phyloP scores from a whole-genome alignment of 2,329 filamentous ascomycete genomes.

The Monosporascus sp. region DNA sequence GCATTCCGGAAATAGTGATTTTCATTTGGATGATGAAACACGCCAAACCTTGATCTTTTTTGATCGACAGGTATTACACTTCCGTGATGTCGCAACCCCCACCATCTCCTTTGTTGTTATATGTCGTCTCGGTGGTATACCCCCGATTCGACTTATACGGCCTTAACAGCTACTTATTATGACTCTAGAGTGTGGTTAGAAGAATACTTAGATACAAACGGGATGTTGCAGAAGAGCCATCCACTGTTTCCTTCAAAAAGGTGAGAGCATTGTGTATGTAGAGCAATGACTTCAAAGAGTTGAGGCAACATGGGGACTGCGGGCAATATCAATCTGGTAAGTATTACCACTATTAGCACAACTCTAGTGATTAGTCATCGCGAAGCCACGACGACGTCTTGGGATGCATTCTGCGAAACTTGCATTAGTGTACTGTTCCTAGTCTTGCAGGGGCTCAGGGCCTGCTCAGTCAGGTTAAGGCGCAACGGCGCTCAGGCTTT shows the following conservation, averaged over 20 bases:
- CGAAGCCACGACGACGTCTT: neutral
- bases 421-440: neutral
- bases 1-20: neutral
- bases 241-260: neutral
- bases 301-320: neutral
- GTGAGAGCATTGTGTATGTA: neutral
- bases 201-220: too few relatives aligned
- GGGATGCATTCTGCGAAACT: neutral
- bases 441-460: too few relatives aligned
- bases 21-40: neutral
- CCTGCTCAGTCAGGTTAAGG: too few relatives aligned
- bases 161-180: too few relatives aligned
- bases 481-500: too few relatives aligned
- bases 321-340: neutral
- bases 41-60: conserved; percentile 16
- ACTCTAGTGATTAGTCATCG: neutral
- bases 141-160: neutral
- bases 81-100: conserved; percentile 13
- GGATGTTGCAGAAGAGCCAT: too few relatives aligned
- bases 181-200: too few relatives aligned
- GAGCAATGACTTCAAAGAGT: neutral
- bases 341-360: neutral
- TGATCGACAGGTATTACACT: conserved; percentile 13
- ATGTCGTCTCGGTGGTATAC: neutral
- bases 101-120: conserved; percentile 7